phyloP scores from a whole-genome alignment of 306 rosid species.

The Cucumis melo region DNA sequence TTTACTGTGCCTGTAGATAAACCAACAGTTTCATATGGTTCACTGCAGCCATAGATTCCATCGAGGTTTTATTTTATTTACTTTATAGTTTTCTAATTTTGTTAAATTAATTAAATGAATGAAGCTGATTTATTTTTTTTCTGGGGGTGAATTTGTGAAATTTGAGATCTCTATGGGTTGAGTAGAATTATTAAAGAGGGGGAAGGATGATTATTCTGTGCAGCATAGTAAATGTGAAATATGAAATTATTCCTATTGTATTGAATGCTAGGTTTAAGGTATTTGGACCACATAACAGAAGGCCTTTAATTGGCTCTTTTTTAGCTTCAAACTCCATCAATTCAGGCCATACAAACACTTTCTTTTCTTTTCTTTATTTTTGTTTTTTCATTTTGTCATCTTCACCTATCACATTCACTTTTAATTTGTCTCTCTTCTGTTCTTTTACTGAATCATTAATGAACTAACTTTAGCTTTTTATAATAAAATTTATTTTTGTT shows the following conservation, averaged over 20 bases:
- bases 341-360: not conserved
- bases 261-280: not conserved
- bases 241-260: not conserved
- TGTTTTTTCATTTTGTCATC: not conserved
- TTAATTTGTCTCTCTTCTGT: not conserved
- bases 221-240: not conserved
- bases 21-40: not conserved
- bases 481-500: too few relatives aligned
- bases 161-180: not conserved
- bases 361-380: not conserved
- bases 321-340: not conserved
- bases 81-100: too few relatives aligned
- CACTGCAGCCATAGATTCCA: conserved; percentile 1
- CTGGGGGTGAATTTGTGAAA: not conserved
- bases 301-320: not conserved
- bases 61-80: not conserved
- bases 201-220: not conserved
- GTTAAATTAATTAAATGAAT: too few relatives aligned
- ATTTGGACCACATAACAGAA: not conserved
- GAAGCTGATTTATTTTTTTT: not conserved
- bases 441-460: not conserved
- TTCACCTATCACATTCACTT: not conserved
- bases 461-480: not conserved
- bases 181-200: not conserved
- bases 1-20: conserved; percentile 9